Percentiles rank a stretch among this genome's conserved stretches.
Evolutionary conservation across 2,329 filamentous ascomycete species (phyloP).

Genomic region (Pseudogymnoascus sp.): DNA sequence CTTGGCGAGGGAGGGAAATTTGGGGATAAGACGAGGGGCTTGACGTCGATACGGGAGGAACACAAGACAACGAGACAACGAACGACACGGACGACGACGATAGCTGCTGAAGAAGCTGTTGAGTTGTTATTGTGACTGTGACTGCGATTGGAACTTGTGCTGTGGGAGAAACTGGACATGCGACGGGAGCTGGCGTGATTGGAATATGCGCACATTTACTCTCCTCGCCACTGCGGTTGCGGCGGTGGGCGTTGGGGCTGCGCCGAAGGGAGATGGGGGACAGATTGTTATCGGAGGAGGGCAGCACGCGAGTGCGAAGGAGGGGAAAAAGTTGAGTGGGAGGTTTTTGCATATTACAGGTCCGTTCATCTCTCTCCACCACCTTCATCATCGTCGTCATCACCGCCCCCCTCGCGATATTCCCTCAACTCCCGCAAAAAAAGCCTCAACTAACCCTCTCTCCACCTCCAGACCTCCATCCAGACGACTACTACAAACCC

Average conservation of each 20-base stretch:
- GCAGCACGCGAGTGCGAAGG: neutral
- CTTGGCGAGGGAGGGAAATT: neutral
- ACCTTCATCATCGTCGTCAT: constrained; percentile 10
- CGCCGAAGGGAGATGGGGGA: neutral
- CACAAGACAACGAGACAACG: too few relatives aligned
- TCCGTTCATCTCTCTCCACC: constrained; percentile 33
- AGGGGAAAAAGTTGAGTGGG: constrained; percentile 45
- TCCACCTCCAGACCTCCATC: constrained; percentile 73
- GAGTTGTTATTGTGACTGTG: too few relatives aligned
- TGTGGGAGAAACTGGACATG: neutral
- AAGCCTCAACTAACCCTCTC: neutral
- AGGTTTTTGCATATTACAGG: constrained; percentile 85
- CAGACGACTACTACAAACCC: constrained; percentile 76
- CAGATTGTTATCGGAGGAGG: neutral
- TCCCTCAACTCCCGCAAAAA: neutral
- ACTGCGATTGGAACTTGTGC: too few relatives aligned
- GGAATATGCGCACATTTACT: neutral
- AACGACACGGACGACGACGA: neutral
- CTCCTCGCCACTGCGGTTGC: neutral
- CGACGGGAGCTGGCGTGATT: neutral
- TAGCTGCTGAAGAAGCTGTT: too few relatives aligned
- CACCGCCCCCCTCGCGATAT: too few relatives aligned
- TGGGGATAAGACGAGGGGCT: neutral
- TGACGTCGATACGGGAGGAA: too few relatives aligned
- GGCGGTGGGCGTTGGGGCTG: neutral